Conservation (phyloP, 2,329 filamentous ascomycete genomes). For the Xylaria hypoxylon region DNA sequence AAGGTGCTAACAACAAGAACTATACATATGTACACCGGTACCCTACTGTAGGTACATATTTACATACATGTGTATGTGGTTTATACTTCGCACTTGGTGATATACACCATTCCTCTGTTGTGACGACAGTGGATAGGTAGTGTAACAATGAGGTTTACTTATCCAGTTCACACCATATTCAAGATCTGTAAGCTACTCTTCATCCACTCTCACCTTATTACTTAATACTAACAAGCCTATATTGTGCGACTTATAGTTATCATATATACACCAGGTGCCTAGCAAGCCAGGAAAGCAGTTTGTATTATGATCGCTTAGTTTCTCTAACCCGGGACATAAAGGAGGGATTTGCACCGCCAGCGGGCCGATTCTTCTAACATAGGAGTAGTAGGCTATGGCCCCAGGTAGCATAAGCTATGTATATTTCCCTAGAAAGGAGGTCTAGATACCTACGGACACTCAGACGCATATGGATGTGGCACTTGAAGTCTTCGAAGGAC, state of each 20-base stretch:
- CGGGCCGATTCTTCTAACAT: not conserved
- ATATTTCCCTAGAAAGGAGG: not conserved
- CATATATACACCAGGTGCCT: not conserved
- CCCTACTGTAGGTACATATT: no score
- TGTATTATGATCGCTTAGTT: slow-evolving; percentile 12
- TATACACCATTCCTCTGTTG: not conserved
- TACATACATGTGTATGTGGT: no score
- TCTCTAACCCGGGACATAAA: slow-evolving; percentile 1
- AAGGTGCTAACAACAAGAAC: not conserved
- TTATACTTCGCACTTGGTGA: no score
- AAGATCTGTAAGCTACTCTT: not conserved
- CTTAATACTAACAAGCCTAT: not conserved
- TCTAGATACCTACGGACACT: slow-evolving; percentile 8
- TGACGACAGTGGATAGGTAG: not conserved
- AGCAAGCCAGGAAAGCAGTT: not conserved
- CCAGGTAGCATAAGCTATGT: slow-evolving; percentile 1
- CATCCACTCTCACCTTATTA: not conserved
- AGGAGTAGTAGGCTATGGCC: slow-evolving; percentile 4
- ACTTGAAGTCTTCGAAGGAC: slow-evolving; percentile 8
- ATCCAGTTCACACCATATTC: not conserved
- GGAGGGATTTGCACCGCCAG: not conserved
- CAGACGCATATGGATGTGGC: slow-evolving; percentile 15
- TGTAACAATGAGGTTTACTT: not conserved
- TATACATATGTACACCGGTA: not conserved
- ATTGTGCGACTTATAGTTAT: not conserved